Percentiles rank a stretch among this genome's conserved stretches.
phyloP scores from a whole-genome alignment of 371 early-diverging fungal species.

The Mucor plumbeus region DNA sequence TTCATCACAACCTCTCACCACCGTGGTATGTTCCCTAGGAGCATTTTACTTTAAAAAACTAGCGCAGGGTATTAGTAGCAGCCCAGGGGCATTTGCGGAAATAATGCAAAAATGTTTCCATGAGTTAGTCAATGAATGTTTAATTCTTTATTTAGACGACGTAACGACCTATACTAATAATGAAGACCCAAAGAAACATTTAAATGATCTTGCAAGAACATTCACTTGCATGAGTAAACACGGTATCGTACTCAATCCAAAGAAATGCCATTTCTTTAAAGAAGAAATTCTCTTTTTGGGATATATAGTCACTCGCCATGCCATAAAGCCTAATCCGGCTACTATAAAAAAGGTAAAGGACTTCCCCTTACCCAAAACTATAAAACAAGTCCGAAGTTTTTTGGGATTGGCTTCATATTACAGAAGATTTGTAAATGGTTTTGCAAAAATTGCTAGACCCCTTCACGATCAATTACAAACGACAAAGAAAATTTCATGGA shows the following conservation, averaged over 20 bases:
- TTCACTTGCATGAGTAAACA: background rate
- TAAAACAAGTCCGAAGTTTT: constrained; percentile 1
- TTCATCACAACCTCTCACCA: constrained; percentile 37
- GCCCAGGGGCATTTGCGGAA: constrained; percentile 27
- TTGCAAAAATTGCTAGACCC: too few relatives aligned
- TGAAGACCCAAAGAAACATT: background rate
- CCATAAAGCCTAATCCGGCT: background rate
- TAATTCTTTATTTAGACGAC: constrained; percentile 13
- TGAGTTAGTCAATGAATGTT: constrained; percentile 14
- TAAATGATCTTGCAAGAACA: background rate
- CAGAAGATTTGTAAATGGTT: too few relatives aligned
- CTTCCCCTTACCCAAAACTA: constrained; percentile 8
- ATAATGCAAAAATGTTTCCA: constrained; percentile 42
- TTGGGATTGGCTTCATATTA: constrained; percentile 1
- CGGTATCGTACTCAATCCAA: background rate
- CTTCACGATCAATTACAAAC: too few relatives aligned
- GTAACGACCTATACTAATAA: background rate
- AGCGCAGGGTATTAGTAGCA: constrained; percentile 35
- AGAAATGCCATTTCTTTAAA: constrained; percentile 11
- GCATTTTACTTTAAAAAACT: constrained; percentile 31
- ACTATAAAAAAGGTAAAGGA: background rate
- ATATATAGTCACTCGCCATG: background rate
- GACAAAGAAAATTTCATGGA: too few relatives aligned
- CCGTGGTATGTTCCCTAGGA: constrained; percentile 49
- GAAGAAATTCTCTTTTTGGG: constrained; percentile 3